Evolutionary conservation across 2,329 filamentous ascomycete species (phyloP), one percentile per base, ranked within the genome.

Genomic region (Diaporthe sp.): DNA sequence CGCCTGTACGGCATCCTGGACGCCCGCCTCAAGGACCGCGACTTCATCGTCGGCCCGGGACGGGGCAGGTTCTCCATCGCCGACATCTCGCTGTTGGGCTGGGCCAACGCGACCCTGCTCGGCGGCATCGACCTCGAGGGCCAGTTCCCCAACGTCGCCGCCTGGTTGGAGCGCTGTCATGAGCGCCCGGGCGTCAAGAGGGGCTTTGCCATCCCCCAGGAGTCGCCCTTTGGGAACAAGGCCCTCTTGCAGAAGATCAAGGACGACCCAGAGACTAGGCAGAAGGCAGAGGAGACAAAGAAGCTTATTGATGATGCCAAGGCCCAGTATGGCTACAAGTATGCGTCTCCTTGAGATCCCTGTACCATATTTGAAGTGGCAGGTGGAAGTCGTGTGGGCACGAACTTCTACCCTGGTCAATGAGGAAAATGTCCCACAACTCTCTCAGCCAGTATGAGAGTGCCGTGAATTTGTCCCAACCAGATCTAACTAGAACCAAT

Each of bases 1-100:
- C 90, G 94, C 3, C 87, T 96, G 1, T 96, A 95, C 83, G 89
- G 92, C 33, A 87, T 96, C 28, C 87, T 96, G 1, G 89, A 96
- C 81, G 86, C 87, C 79, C 92, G 92, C 71, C 90, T 96, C 19
- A 78, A 78, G 19, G 80, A 82, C 33, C 84, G 88, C 4, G 87
- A 89, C 71, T 91, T 85, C 76, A 79, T 91, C 9, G 89, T 87
- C 4, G 92, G 92, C 4, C 81, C 86, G 1, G 87, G 83, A 17
- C 79, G 80, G 35, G 88, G 91, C 77, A 90, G 89, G 79, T 91
- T 87, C 82, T 90, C 88, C 78, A 91, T 93, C 73, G 93, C 91
- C 0, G 94, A 96, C 83, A 95, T 96, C 72, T 89, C 92, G 40
- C 87, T 92, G 74, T 90, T 93, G 80, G 92, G 92, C 52, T 96